phyloP scores from a whole-genome alignment of 331 rosid species.

The Quercus phellos region DNA sequence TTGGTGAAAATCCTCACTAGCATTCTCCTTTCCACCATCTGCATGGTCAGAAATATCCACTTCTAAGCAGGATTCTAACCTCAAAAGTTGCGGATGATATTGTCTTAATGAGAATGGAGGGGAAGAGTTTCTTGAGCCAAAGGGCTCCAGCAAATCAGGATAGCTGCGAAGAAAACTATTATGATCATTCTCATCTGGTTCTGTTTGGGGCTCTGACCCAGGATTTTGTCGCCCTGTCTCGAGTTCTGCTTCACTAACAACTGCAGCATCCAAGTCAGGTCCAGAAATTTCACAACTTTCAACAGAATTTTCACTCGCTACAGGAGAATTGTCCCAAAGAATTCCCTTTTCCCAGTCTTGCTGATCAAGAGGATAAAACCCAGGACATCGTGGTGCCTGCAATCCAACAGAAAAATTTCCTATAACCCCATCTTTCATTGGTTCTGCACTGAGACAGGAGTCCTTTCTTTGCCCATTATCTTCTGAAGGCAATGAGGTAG shows the following conservation, averaged over 20 bases:
- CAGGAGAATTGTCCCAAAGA: conserved; percentile 83
- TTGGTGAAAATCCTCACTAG: conserved; percentile 41
- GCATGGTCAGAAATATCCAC: conserved; percentile 33
- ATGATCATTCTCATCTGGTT: conserved; percentile 35
- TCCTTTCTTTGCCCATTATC: conserved; percentile 39
- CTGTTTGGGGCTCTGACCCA: conserved; percentile 28
- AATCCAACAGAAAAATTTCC: conserved; percentile 33
- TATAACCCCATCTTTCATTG: conserved; percentile 48
- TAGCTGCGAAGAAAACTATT: conserved; percentile 24
- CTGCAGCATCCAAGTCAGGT: conserved; percentile 45
- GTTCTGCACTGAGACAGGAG: conserved; percentile 55
- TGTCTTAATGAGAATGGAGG: conserved; percentile 33
- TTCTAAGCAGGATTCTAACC: conserved; percentile 59
- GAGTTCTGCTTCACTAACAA: conserved; percentile 44
- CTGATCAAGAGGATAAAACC: conserved; percentile 81
- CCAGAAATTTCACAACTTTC: conserved; percentile 63
- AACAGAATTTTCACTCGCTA: conserved; percentile 35
- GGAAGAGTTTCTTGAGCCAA: conserved; percentile 46
- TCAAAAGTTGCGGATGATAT: conserved; percentile 83
- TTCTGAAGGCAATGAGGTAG: conserved; percentile 27
- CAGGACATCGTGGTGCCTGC: conserved; percentile 30
- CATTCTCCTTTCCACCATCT: conserved; percentile 38
- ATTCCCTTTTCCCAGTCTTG: conserved; percentile 87
- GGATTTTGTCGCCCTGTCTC: conserved; percentile 36
- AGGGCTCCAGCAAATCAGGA: conserved; percentile 55